Evolutionary conservation across 805 yeast species (phyloP), one percentile per base, ranked within the genome.

Genomic region (Spathaspora sp.): DNA sequence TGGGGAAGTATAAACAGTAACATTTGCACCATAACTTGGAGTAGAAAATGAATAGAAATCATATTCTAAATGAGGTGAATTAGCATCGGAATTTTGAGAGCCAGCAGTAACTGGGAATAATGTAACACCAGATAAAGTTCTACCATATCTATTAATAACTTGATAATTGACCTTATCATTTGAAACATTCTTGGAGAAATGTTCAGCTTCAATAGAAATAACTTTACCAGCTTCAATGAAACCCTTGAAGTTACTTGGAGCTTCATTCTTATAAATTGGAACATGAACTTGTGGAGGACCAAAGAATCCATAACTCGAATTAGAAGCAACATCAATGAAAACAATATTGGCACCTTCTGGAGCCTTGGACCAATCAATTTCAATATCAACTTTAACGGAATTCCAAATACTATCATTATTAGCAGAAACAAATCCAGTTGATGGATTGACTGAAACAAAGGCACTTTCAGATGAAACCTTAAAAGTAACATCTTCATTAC

Each of bases 1-100:
- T 42, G 67, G 65, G 5, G 65, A 53, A 2, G 54, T 47, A 26
- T 57, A 55, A 3, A 59, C 51, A 9, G 64, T 55, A 32, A 29
- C 39, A 26, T 60, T 56, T 3, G 55, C 42, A 10, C 59, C 60
- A 23, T 48, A 48, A 20, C 9, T 29, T 8, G 51, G 51, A 39
- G 31, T 42, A 6, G 59, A 52, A 46, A 55, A 51, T 8, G 53
- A 42, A 42, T 53, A 58, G 45, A 58, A 58, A 38, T 57, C 50
- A 42, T 58, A 58, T 44, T 56, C 60, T 49, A 58, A 56, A 42
- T 49, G 54, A 18, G 58, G 52, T 12, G 52, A 11, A 28, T 55
- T 52, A 4, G 46, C 40, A 19, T 52, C 42, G 5, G 61, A 51
- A n/a, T 16, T 23, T 46, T 58, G 61, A 12, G 60, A 52, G 32